Base-by-base conservation (phyloP, 2,329 filamentous ascomycete species). In the Fusarium luffae region DNA sequence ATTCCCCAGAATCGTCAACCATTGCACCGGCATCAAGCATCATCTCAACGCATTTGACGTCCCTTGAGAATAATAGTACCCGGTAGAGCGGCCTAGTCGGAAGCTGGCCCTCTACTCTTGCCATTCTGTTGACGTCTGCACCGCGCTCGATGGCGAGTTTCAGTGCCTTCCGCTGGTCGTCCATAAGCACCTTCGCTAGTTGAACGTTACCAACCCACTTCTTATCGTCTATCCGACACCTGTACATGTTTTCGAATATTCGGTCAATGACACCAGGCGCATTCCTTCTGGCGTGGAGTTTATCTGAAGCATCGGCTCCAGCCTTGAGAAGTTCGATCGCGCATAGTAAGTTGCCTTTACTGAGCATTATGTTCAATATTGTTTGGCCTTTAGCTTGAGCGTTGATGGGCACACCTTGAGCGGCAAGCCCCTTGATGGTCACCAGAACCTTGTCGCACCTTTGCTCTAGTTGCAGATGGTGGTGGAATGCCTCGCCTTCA, bases 21-120 rank as follows among this genome's bases (percentile, higher is more conserved):
- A 19, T 54, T 14, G 62, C 52, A 8, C 59, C 59, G 4, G 62
- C 59, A 4, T 65, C 34, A 3, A 65, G 48, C 18, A 65, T 12
- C 3, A 63, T 21, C 27, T 23, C 40, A 5, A 65, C 30, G n/a
- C 52, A 63, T 14, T 54, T 23, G 37, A 50, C 23, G 12, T 65
- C 59, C 9, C 21, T n/a, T n/a, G 42, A 28, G 1, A 28, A 7
- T 2, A 47, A 1, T 1, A 65, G 12, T 8, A 59, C 52, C 12
- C 13, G 14, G 23, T 12, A 49, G 11, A 65, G 59, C 18, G 62
- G 62, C 16, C 52, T 19, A 6, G 14, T 19, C 4, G 4, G 8
- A 34, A 9, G 8, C 14, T 8, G 2, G 3, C 8, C 8, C 7
- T 28, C 7, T 9, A 14, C 30, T 7, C 7, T 13, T 7, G 5